These are phyloP conservation scores for Phaeosphaeria sp. DNA, from an alignment of 2,329 filamentous ascomycete genomes.

Conservation along the genomic window DNA sequence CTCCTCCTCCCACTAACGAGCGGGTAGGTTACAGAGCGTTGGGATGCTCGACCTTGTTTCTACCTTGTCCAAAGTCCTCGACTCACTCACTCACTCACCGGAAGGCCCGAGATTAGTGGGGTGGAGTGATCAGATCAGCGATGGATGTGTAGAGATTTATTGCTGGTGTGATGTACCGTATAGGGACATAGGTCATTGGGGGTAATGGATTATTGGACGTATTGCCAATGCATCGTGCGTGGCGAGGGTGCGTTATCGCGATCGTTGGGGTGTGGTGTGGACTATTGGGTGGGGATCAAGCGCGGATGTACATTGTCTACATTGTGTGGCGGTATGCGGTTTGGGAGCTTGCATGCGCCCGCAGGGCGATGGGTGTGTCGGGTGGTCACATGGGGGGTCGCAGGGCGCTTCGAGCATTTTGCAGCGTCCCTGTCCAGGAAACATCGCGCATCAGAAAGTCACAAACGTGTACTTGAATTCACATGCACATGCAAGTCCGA, in stretches of 20 bases:
- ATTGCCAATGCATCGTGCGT: not conserved
- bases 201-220: too few species aligned
- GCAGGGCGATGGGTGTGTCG: not conserved
- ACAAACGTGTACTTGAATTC: too few species aligned
- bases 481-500: too few species aligned
- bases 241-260: not conserved
- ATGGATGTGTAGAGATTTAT: not conserved
- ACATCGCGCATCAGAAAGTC: too few species aligned
- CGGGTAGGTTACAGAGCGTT: conserved; percentile 35
- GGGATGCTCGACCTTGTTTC: conserved; percentile 10
- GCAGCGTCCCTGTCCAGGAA: too few species aligned
- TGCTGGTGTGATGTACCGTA: too few species aligned
- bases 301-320: not conserved
- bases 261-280: not conserved
- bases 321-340: not conserved
- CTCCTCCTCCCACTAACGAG: not conserved
- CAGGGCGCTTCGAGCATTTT: conserved; percentile 10
- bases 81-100: not conserved
- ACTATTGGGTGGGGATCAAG: not conserved
- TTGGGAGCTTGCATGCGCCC: not conserved
- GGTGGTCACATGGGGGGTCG: conserved; percentile 8
- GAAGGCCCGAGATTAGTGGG: too few species aligned
- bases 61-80: not conserved
- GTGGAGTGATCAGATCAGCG: too few species aligned
- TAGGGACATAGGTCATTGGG: too few species aligned